Percentiles rank a stretch among this genome's conserved stretches.
Conservation (phyloP, 202 grass and related monocot genomes). For the Cymbopogon flexuosus region DNA sequence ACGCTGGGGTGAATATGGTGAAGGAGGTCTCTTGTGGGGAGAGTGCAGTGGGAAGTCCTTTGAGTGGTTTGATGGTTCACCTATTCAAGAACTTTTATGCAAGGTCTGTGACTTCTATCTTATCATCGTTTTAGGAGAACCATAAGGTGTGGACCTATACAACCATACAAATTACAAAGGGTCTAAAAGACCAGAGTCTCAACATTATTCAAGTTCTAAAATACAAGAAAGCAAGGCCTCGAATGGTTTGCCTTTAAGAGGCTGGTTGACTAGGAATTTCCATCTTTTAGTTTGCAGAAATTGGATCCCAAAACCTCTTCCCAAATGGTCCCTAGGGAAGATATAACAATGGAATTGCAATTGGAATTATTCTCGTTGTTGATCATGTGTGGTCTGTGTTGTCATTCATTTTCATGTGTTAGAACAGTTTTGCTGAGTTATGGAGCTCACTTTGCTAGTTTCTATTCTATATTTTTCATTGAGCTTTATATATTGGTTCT, state of each 20-base stretch:
- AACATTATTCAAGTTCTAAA: not conserved
- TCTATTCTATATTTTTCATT: slow-evolving; percentile 8
- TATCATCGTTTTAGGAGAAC: not conserved
- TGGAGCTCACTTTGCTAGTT: not conserved
- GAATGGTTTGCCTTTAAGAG: not conserved
- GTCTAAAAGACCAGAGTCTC: not conserved
- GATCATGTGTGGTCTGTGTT: not conserved
- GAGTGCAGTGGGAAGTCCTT: slow-evolving; percentile 82
- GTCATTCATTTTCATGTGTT: not conserved
- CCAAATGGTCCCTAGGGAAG: not conserved
- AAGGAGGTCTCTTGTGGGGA: slow-evolving; percentile 90
- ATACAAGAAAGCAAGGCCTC: not conserved
- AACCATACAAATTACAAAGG: not conserved
- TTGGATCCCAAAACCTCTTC: not conserved
- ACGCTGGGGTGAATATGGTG: slow-evolving; percentile 90
- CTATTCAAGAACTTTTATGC: slow-evolving; percentile 66
- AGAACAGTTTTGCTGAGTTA: not conserved
- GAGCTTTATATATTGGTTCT: slow-evolving; percentile 34
- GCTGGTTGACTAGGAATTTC: not conserved
- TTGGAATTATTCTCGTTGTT: not conserved
- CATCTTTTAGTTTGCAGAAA: not conserved
- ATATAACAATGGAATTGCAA: not conserved
- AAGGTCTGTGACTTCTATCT: slow-evolving; percentile 52
- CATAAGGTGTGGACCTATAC: not conserved
- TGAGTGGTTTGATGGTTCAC: slow-evolving; percentile 76